These are phyloP conservation scores for Hyphopichia pseudoburtonii DNA, from an alignment of 1,139 yeast genomes.

Conservation along the genomic window DNA sequence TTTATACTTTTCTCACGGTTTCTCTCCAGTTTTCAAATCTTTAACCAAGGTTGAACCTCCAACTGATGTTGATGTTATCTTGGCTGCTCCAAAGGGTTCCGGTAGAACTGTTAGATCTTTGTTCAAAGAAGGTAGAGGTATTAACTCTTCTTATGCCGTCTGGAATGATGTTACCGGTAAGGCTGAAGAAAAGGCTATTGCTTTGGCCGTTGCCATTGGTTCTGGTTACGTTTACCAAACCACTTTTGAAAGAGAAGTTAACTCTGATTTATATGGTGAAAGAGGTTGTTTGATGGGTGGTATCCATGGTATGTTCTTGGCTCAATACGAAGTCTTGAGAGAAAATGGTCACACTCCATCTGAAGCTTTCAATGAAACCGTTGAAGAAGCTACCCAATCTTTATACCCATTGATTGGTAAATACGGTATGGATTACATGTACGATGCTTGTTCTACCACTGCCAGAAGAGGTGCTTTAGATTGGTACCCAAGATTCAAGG, in stretches of 20 bases:
- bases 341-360: slow-evolving; percentile 99
- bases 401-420: slow-evolving; percentile 98
- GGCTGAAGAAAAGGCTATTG: slow-evolving; percentile 99
- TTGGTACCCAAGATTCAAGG: slow-evolving; percentile 99
- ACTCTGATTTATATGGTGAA: slow-evolving; percentile 99
- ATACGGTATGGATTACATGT: slow-evolving; percentile 99
- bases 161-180: slow-evolving; percentile 99
- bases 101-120: slow-evolving; percentile 99
- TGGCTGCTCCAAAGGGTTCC: slow-evolving; percentile 99
- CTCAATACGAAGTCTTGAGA: slow-evolving; percentile 99
- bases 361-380: slow-evolving; percentile 99
- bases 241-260: slow-evolving; percentile 98
- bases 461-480: slow-evolving; percentile 99
- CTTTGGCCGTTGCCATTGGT: slow-evolving; percentile 98
- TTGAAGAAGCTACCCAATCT: slow-evolving; percentile 99
- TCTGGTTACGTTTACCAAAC: slow-evolving; percentile 99
- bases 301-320: slow-evolving; percentile 99
- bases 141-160: slow-evolving; percentile 98
- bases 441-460: slow-evolving; percentile 99
- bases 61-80: slow-evolving; percentile 89
- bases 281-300: slow-evolving; percentile 99
- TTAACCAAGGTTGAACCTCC: slow-evolving; percentile 97
- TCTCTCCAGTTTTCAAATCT: slow-evolving; percentile 98
- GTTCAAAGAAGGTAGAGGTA: slow-evolving; percentile 99
- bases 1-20: slow-evolving; percentile 98